Evolutionary conservation across 2,329 filamentous ascomycete species (phyloP).

Genomic region (Leptodontidium sp.): DNA sequence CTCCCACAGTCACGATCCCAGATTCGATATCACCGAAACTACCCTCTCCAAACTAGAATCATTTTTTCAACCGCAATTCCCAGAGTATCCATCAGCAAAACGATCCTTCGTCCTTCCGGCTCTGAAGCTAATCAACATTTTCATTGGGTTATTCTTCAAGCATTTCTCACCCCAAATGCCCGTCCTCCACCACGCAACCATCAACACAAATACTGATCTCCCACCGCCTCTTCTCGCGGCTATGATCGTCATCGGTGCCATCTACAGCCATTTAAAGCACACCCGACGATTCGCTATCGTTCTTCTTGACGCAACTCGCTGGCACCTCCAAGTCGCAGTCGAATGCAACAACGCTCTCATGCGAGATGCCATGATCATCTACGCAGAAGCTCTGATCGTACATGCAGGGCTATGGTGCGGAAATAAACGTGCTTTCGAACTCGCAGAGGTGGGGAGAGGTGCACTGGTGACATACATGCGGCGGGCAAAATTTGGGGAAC

Average conservation of each 20-base stretch:
- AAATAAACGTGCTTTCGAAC: conserved; percentile 40
- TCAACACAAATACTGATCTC: conserved; percentile 38
- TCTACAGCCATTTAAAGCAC: conserved; percentile 38
- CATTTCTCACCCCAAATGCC: conserved; percentile 41
- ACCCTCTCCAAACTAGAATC: conserved; percentile 31
- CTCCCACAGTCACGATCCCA: conserved; percentile 32
- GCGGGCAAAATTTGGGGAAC: conserved; percentile 28
- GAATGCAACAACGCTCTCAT: conserved; percentile 38
- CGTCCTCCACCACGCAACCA: conserved; percentile 40
- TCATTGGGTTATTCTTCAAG: conserved; percentile 41
- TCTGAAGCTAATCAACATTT: conserved; percentile 38
- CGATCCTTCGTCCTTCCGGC: conserved; percentile 35
- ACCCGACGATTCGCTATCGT: conserved; percentile 40
- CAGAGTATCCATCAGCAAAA: conserved; percentile 27
- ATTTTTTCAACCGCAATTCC: conserved; percentile 30
- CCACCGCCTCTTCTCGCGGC: conserved; percentile 38
- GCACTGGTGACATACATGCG: conserved; percentile 38
- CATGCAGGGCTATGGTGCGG: conserved; percentile 41
- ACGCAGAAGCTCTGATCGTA: conserved; percentile 39
- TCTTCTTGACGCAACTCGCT: conserved; percentile 38
- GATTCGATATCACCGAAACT: conserved; percentile 39
- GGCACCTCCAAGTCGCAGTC: conserved; percentile 36
- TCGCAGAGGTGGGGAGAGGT: conserved; percentile 39
- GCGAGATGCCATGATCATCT: conserved; percentile 40
- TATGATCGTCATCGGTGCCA: conserved; percentile 40